Evolutionary conservation across 202 grass and related monocot species (phyloP), one percentile per base, ranked within the genome.

Genomic region (Zizania palustris): DNA sequence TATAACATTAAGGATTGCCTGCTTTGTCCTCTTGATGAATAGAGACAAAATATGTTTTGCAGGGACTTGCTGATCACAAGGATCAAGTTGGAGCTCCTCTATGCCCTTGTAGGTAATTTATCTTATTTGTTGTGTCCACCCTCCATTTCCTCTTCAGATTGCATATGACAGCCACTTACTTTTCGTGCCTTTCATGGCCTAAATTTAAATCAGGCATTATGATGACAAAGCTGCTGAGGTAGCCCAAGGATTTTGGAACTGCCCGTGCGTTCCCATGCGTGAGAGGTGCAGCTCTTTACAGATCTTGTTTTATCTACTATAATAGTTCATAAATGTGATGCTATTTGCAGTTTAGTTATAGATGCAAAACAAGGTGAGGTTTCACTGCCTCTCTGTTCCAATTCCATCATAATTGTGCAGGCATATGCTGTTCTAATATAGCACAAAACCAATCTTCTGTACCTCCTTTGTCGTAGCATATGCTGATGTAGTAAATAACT

Each of bases 221-320:
- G 95, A 98, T 61, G 95, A 98, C 87, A 98, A 98, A 85, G 80
- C 91, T 51, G 91, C 95, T 21, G 95, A 98, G 82, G 91, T 48
- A 63, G 89, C 86, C 5, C 95, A 98, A 79, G 95, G 95, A 82
- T 98, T 88, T 88, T 98, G 95, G 95, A 98, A 98, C 67, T 98
- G 95, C 63, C 95, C 91, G 59, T 98, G 95, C 1, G 95, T 98
- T 33, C 95, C 95, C 55, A 98, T 98, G 95, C 80, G 95, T 37
- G 95, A 98, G 50, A 94, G 95, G 91, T 97, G 1, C 20, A 45
- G 8, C 5, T 77, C 28, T 45, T 57, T 21, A 2, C 43, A 13
- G 59, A 12, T 66, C 63, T 48, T 16, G 5, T 46, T 79, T 34
- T 15, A 14, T 35, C 1, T 53, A 36, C 36, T 73, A 45, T 42